These are phyloP conservation scores for Coemansia sp. DNA, from an alignment of 192 early-diverging fungal species.

Conservation along the genomic window DNA sequence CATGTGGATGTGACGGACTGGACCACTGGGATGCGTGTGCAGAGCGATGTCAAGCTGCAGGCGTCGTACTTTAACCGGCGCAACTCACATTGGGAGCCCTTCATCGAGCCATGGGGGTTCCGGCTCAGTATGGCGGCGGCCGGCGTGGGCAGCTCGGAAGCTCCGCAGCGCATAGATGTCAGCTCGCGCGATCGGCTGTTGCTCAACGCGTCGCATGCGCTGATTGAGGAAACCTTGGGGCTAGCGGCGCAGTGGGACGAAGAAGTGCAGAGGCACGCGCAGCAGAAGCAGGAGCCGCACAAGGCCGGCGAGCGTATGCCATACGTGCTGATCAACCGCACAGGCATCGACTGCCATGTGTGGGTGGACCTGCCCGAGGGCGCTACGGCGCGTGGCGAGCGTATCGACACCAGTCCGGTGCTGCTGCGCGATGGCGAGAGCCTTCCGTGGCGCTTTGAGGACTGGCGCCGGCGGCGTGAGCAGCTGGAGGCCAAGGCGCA, in stretches of 20 bases:
- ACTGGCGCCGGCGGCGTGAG: constrained; percentile 90
- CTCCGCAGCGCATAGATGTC: constrained; percentile 54
- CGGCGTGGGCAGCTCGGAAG: background rate
- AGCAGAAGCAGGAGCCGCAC: constrained; percentile 1
- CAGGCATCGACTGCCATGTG: constrained; percentile 84
- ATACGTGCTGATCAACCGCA: constrained; percentile 84
- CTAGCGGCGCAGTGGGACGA: constrained; percentile 52
- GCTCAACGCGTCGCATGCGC: constrained; percentile 81
- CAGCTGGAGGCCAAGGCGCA: constrained; percentile 63
- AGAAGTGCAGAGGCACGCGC: constrained; percentile 9
- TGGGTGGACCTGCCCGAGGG: constrained; percentile 66
- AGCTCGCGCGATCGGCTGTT: constrained; percentile 68
- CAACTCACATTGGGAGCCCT: constrained; percentile 98
- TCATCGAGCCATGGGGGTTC: constrained; percentile 88
- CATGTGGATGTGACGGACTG: constrained; percentile 78
- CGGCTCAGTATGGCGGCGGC: constrained; percentile 44
- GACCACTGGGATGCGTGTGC: constrained; percentile 63
- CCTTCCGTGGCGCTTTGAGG: constrained; percentile 92
- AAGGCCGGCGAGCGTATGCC: constrained; percentile 58
- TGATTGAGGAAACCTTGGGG: constrained; percentile 63
- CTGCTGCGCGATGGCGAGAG: constrained; percentile 62
- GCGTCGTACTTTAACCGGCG: constrained; percentile 95
- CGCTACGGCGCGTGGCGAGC: constrained; percentile 16
- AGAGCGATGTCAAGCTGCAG: constrained; percentile 63
- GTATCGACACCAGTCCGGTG: constrained; percentile 64